Evolutionary conservation across 352 stramenopile species (phyloP).

Genomic region (Peronosclerospora sorghi): DNA sequence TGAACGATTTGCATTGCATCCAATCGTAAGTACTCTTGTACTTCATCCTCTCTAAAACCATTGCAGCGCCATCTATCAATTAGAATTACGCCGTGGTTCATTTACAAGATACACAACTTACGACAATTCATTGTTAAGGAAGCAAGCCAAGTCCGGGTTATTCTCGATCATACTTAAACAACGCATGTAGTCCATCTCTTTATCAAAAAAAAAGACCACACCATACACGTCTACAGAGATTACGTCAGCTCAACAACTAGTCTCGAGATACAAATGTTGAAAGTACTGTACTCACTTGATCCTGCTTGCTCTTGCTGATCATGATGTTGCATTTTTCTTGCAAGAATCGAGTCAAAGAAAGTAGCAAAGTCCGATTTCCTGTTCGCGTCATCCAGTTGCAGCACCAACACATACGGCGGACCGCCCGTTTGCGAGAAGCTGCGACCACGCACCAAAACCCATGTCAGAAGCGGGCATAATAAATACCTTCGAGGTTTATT

Average conservation of each 20-base stretch:
- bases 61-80: not conserved
- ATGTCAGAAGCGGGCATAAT: too few species aligned
- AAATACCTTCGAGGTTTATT: too few species aligned
- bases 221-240: constrained; percentile 39
- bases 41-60: constrained; percentile 17
- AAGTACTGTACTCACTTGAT: constrained; percentile 18
- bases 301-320: constrained; percentile 6
- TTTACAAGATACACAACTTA: constrained; percentile 16
- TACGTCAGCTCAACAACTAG: not conserved
- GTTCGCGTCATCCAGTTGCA: constrained; percentile 27
- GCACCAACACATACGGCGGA: constrained; percentile 41
- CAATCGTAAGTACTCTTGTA: constrained; percentile 5
- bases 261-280: not conserved
- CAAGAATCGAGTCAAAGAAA: constrained; percentile 55
- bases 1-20: constrained; percentile 3
- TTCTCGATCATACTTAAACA: constrained; percentile 48
- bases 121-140: constrained; percentile 30
- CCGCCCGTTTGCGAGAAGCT: constrained; percentile 22
- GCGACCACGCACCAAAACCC: not conserved
- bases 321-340: constrained; percentile 21
- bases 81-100: too few species aligned
- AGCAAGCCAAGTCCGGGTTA: constrained; percentile 16
- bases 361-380: constrained; percentile 24
- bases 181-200: constrained; percentile 45
- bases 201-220: constrained; percentile 53